Base-by-base conservation (phyloP, 2,329 filamentous ascomycete genomes). In the Cordyceps fumosorosea region DNA sequence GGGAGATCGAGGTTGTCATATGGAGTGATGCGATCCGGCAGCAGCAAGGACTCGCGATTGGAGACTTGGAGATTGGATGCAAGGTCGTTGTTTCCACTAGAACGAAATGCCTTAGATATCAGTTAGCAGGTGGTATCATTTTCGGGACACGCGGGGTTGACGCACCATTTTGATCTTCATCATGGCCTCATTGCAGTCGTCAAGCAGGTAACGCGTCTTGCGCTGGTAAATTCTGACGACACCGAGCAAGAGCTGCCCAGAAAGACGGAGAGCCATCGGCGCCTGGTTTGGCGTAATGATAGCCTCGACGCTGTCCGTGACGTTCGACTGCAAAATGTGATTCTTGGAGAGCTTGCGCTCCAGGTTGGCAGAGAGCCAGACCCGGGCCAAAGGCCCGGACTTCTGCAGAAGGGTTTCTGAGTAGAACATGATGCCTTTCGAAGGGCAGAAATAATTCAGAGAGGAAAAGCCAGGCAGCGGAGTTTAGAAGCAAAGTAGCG, bases 341-440 rank as follows among this genome's bases (percentile, higher is more conserved):
- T 91, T 92, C 79, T 99, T 99, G 69, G 93, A 96, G 64, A 99
- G 87, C 80, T 98, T 99, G 81, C 93, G 92, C 84, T 98, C 95
- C 67, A 98, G 83, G 77, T 98, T 99, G 80, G 95, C 92, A 37
- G 95, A 96, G 65, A 98, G 85, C 95, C 95, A 99, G 79, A 98
- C 93, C 73, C 92, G 91, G 78, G 95, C 95, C 81, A 99, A 79
- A 72, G 95, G 93, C 81, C 95, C 95, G 70, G 91, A 96, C 87
- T 96, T 96, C 75, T 93, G 92, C 70, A 99, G 85, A 64, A 99
- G 85, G 61, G 91, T 92, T 81, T 96, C 92, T 60, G 95, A 96
- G 77, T 97, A 98, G 79, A 99, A 99, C 95, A 99, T 99, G 74
- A 67, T 64, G 68, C 69, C 67, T 68, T 68, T 70, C 69, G 67